These are phyloP conservation scores for Cicer pinnatifidum DNA, from an alignment of 306 rosid genomes.

Conservation along the genomic window DNA sequence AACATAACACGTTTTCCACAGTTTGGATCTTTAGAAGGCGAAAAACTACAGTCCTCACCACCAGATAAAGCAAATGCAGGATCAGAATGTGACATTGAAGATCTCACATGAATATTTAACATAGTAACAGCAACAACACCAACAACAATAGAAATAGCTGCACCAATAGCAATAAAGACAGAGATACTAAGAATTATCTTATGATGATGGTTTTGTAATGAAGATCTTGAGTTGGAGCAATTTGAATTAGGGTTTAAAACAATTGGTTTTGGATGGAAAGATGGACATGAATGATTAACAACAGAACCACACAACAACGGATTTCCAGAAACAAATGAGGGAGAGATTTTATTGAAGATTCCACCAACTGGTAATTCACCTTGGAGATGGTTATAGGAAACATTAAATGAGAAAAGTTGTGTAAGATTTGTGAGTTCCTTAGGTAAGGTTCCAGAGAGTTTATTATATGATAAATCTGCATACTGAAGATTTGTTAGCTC, in stretches of 20 bases:
- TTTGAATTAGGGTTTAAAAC: conserved; percentile 95
- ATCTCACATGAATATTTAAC: conserved; percentile 69
- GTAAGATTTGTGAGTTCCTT: conserved; percentile 88
- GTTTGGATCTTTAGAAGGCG: conserved; percentile 65
- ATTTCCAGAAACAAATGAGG: conserved; percentile 68
- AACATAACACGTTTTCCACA: conserved; percentile 88
- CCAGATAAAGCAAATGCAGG: conserved; percentile 64
- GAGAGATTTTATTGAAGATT: conserved; percentile 79
- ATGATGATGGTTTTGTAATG: conserved; percentile 59
- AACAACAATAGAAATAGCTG: conserved; percentile 72
- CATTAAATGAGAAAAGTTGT: conserved; percentile 67
- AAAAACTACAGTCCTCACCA: conserved; percentile 70
- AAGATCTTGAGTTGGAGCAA: conserved; percentile 50
- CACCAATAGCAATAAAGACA: conserved; percentile 87
- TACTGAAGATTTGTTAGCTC: conserved; percentile 74
- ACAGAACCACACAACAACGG: conserved; percentile 86
- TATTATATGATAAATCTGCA: conserved; percentile 81
- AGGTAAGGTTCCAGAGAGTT: conserved; percentile 82
- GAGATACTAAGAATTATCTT: conserved; percentile 81
- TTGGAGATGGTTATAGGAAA: conserved; percentile 76
- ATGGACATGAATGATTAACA: conserved; percentile 73
- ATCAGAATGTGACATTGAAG: conserved; percentile 61
- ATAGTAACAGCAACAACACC: conserved; percentile 78
- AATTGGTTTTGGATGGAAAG: conserved; percentile 89
- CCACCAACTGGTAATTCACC: conserved; percentile 97